Percentiles rank a stretch among this genome's conserved stretches.
These are phyloP conservation scores for Vitis rupestris DNA, from an alignment of 164 flowering plant species.

Conservation along the genomic window DNA sequence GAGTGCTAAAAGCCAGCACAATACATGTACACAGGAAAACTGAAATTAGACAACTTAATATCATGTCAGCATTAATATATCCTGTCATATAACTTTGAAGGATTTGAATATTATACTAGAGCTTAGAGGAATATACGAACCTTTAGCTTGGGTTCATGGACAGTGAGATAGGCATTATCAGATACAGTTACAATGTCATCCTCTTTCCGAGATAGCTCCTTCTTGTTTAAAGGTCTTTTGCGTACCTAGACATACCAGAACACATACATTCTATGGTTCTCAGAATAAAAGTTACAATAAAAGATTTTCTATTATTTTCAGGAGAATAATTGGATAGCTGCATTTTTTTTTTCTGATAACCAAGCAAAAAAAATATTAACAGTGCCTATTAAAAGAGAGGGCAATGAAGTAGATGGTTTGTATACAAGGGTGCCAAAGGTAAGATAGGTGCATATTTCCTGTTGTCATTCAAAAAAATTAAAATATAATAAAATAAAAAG, in stretches of 20 bases:
- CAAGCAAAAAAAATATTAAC: too few species aligned
- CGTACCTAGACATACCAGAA: conserved; percentile 52
- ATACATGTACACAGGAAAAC: not conserved
- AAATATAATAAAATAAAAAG: too few species aligned
- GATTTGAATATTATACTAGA: too few species aligned
- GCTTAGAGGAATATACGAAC: conserved; percentile 13
- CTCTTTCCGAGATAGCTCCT: conserved; percentile 84
- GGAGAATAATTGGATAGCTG: not conserved
- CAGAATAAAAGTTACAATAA: not conserved
- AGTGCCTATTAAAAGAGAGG: too few species aligned
- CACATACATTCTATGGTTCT: not conserved
- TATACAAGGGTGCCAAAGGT: too few species aligned
- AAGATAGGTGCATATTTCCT: too few species aligned
- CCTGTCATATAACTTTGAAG: not conserved
- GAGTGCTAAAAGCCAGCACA: not conserved
- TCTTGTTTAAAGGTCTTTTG: conserved; percentile 92
- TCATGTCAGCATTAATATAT: not conserved
- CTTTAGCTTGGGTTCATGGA: conserved; percentile 96
- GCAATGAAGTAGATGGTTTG: too few species aligned
- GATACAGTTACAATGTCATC: conserved; percentile 80
- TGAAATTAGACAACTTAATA: not conserved
- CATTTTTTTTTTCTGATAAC: not conserved
- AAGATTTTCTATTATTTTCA: not conserved
- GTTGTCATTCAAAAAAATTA: too few species aligned
- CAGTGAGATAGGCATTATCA: conserved; percentile 66